These are phyloP conservation scores for Colletotrichum sojae DNA, from an alignment of 2,329 filamentous ascomycete genomes.

Conservation along the genomic window DNA sequence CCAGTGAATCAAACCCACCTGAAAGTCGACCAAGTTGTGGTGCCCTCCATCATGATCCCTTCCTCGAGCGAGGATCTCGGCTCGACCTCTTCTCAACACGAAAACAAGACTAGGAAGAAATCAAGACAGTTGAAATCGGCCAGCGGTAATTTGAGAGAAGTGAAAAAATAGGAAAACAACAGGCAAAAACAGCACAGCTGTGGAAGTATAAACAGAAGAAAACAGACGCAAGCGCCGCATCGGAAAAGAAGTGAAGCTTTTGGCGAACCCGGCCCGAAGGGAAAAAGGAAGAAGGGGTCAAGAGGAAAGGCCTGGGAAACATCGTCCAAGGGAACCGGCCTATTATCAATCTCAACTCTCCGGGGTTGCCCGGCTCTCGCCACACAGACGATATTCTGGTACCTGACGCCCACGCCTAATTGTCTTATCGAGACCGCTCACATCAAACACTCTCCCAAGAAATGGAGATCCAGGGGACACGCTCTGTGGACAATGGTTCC, in stretches of 20 bases:
- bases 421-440: slow-evolving; percentile 14
- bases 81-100: background rate
- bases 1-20: slow-evolving; percentile 1
- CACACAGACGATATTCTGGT: slow-evolving; percentile 14
- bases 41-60: slow-evolving; percentile 25
- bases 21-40: slow-evolving; percentile 24
- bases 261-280: slow-evolving; percentile 3
- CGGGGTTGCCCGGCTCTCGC: background rate
- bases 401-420: background rate
- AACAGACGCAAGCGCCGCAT: slow-evolving; percentile 24
- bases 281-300: background rate
- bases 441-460: slow-evolving; percentile 33
- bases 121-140: slow-evolving; percentile 5
- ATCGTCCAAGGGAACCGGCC: background rate
- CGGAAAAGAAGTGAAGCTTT: slow-evolving; percentile 8
- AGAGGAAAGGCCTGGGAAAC: background rate
- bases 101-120: background rate
- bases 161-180: background rate
- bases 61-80: background rate
- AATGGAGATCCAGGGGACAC: slow-evolving; percentile 10
- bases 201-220: slow-evolving; percentile 12
- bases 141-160: slow-evolving; percentile 12
- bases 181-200: slow-evolving; percentile 30
- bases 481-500: background rate
- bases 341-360: slow-evolving; percentile 29